Evolutionary conservation across 345 rosid genomes (phyloP), one percentile per base, ranked within the genome.

Genomic region (Melaleuca quinquenervia): DNA sequence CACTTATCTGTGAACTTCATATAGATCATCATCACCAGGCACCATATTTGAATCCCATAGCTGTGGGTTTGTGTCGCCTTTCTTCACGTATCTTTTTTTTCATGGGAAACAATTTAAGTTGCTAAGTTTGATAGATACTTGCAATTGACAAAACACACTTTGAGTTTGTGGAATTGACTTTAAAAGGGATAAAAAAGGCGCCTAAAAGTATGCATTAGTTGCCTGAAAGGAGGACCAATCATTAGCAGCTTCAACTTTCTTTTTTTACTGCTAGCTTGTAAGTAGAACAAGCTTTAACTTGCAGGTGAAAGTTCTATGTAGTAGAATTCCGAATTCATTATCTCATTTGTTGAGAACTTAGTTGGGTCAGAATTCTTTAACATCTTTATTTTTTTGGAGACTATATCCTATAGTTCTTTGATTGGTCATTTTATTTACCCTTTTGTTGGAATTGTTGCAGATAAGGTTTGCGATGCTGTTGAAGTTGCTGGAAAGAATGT

Each of bases 401-500:
- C 56, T 82, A 20, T 27, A 7, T 51, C 12, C 84, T 82, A 14
- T 29, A 14, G 36, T 82, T 20, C 56, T 82, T 82, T 24, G 22
- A n/a, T 27, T 51, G 45, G 44, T 70, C 84, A n/a, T 50, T 50
- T 82, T 27, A 36, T 82, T 82, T 84, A 27, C 36, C 82, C 36
- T 62, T 75, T 51, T 86, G 54, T 41, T 8, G 78, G 78, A 32
- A 32, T 70, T 16, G 1, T 70, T 84, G 85, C 89, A 94, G 96
- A 91, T 89, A 97, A 94, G 91, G 92, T 95, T 41, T 96, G 93
- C 44, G 98, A 97, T 89, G 99, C 99, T 49, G 93, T 93, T 89
- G 98, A 97, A 91, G 96, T 96, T 85, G 93, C 98, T 52, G 99
- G 98, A 84, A 96, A 88, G 92, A 96, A 94, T 88, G 96, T 96